phyloP scores from a whole-genome alignment of 495 filamentous ascomycete species.

The Aspergillus hancockii region DNA sequence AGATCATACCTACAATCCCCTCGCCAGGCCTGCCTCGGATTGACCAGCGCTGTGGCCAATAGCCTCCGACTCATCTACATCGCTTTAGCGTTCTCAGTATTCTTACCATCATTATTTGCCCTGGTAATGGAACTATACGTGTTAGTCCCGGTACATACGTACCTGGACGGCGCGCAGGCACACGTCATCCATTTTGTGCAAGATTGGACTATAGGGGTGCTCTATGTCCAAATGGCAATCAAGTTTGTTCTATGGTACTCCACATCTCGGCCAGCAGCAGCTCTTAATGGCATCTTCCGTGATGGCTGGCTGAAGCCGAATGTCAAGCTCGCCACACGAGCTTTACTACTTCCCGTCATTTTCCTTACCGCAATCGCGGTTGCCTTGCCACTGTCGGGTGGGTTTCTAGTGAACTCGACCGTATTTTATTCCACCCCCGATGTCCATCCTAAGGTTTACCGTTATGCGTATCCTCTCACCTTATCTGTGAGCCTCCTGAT shows the following conservation, averaged over 20 bases:
- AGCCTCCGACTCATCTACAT: conserved; percentile 63
- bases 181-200: conserved; percentile 89
- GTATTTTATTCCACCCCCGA: conserved; percentile 43
- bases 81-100: conserved; percentile 65
- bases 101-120: conserved; percentile 83
- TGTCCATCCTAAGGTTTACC: conserved; percentile 59
- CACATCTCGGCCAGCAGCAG: conserved; percentile 67
- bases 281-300: conserved; percentile 72
- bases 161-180: conserved; percentile 53
- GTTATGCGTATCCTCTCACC: conserved; percentile 69
- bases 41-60: conserved; percentile 17
- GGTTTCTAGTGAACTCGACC: conserved; percentile 43
- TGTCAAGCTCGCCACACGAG: conserved; percentile 72
- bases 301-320: conserved; percentile 84
- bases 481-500: conserved; percentile 49
- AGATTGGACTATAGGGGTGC: conserved; percentile 88
- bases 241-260: conserved; percentile 66
- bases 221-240: conserved; percentile 85
- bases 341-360: conserved; percentile 73
- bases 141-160: conserved; percentile 85
- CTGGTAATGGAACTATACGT: conserved; percentile 85
- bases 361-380: conserved; percentile 61
- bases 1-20: conserved; percentile 39
- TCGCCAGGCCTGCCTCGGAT: conserved; percentile 22
- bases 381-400: conserved; percentile 55